phyloP scores from a whole-genome alignment of 1,139 yeast genomes.

The Geotrichum bryndzae region DNA sequence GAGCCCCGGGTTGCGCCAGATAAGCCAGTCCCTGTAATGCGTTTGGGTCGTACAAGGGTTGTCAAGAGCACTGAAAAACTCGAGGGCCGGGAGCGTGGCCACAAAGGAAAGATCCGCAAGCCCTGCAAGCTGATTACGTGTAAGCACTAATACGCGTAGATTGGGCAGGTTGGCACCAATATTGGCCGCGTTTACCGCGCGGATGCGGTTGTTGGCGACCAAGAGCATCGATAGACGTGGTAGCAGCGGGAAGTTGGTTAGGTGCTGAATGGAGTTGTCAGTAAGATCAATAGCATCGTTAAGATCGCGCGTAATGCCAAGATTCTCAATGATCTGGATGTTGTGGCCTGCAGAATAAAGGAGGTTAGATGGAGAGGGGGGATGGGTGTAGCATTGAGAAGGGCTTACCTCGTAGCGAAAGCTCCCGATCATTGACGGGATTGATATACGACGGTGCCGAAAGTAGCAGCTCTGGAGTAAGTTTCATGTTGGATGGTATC shows the following conservation, averaged over 20 bases:
- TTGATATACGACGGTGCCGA: constrained; percentile 50
- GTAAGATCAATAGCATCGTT: constrained; percentile 59
- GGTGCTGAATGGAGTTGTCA: constrained; percentile 53
- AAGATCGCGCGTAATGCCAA: constrained; percentile 41
- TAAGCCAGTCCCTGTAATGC: constrained; percentile 53
- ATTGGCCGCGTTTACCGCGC: constrained; percentile 34
- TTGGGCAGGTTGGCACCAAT: constrained; percentile 40
- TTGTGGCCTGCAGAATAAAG: constrained; percentile 27
- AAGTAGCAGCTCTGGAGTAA: constrained; percentile 45
- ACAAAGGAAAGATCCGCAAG: constrained; percentile 42
- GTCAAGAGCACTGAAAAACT: constrained; percentile 48
- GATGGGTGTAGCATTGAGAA: not conserved
- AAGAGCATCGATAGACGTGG: constrained; percentile 46
- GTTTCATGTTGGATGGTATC: constrained; percentile 39
- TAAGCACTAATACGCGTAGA: constrained; percentile 46
- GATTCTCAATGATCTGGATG: constrained; percentile 41
- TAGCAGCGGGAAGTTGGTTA: constrained; percentile 49
- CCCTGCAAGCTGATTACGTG: constrained; percentile 46
- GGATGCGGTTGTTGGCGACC: constrained; percentile 54
- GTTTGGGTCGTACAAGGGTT: constrained; percentile 55
- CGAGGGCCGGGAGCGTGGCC: constrained; percentile 37
- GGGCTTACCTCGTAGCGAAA: constrained; percentile 39
- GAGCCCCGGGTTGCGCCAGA: constrained; percentile 60
- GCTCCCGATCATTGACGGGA: constrained; percentile 42
- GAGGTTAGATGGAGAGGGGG: not conserved